A percentile compares a stretch with the other conserved stretches of the same genome.
These are phyloP conservation scores for Podospora sp. DNA, from an alignment of 495 filamentous ascomycete species.

Conservation along the genomic window DNA sequence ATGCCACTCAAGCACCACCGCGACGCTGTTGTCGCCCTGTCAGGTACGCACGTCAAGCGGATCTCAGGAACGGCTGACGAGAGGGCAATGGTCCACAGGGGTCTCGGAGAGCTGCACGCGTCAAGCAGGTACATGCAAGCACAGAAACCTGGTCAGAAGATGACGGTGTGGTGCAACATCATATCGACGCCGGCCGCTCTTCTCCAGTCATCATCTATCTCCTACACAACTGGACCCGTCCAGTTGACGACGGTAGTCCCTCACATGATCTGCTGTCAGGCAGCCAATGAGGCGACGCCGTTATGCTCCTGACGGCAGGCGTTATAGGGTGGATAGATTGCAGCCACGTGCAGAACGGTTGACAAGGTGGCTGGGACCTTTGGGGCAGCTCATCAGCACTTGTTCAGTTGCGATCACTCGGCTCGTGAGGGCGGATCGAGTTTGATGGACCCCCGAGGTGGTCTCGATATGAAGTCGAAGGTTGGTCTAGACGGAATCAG, in stretches of 20 bases:
- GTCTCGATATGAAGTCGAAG: slow-evolving; percentile 6
- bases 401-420: slow-evolving; percentile 17
- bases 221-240: slow-evolving; percentile 27
- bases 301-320: slow-evolving; percentile 30
- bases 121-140: slow-evolving; percentile 35
- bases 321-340: slow-evolving; percentile 26
- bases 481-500: slow-evolving; percentile 7
- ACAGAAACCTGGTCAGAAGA: slow-evolving; percentile 36
- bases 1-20: background rate
- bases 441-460: slow-evolving; percentile 21
- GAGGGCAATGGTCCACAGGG: slow-evolving; percentile 8
- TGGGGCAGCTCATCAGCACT: slow-evolving; percentile 17
- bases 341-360: slow-evolving; percentile 34
- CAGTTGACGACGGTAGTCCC: slow-evolving; percentile 14
- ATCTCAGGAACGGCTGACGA: background rate
- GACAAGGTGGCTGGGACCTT: slow-evolving; percentile 16
- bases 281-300: slow-evolving; percentile 23
- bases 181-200: slow-evolving; percentile 22
- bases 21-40: background rate
- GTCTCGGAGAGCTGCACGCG: slow-evolving; percentile 28
- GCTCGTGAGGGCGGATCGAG: slow-evolving; percentile 18
- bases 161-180: slow-evolving; percentile 27
- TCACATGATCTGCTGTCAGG: slow-evolving; percentile 27
- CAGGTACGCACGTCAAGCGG: background rate
- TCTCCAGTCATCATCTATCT: slow-evolving; percentile 35